These are phyloP conservation scores for Xylariaceae sp. DNA, from an alignment of 2,329 filamentous ascomycete species.

Conservation along the genomic window DNA sequence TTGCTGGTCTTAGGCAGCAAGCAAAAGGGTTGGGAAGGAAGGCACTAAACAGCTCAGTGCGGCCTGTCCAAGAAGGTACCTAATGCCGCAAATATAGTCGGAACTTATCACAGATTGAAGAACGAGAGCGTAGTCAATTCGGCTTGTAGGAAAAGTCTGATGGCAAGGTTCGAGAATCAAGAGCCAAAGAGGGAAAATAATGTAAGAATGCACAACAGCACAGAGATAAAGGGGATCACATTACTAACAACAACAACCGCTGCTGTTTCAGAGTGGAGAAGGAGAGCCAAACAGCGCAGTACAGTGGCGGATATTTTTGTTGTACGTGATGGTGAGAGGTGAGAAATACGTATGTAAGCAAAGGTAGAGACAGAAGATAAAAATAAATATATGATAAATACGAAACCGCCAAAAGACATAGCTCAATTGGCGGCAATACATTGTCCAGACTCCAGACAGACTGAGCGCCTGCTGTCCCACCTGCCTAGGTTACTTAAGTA, in stretches of 20 bases:
- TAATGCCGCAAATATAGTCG: too few species aligned
- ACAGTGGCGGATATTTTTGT: not conserved
- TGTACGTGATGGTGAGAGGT: constrained; percentile 1
- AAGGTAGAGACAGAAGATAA: not conserved
- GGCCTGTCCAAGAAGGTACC: too few species aligned
- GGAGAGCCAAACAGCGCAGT: constrained; percentile 3
- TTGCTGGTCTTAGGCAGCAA: constrained; percentile 20
- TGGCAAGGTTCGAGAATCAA: constrained; percentile 1
- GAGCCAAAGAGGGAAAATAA: not conserved
- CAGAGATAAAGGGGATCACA: not conserved
- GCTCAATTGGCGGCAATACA: too few species aligned
- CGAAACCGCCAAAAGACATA: not conserved
- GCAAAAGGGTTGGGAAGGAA: too few species aligned
- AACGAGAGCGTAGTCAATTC: too few species aligned
- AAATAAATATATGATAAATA: not conserved
- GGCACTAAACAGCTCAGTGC: too few species aligned
- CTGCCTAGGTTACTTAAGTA: too few species aligned
- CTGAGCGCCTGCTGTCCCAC: too few species aligned
- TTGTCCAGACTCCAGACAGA: too few species aligned
- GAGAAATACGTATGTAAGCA: not conserved
- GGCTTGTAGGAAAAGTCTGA: too few species aligned
- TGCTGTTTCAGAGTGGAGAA: constrained; percentile 8
- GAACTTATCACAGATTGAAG: too few species aligned
- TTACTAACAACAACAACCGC: constrained; percentile 4
- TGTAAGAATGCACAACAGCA: constrained; percentile 1